Base-by-base conservation (phyloP, 2,329 filamentous ascomycete species). In the Zarea fungicola region DNA sequence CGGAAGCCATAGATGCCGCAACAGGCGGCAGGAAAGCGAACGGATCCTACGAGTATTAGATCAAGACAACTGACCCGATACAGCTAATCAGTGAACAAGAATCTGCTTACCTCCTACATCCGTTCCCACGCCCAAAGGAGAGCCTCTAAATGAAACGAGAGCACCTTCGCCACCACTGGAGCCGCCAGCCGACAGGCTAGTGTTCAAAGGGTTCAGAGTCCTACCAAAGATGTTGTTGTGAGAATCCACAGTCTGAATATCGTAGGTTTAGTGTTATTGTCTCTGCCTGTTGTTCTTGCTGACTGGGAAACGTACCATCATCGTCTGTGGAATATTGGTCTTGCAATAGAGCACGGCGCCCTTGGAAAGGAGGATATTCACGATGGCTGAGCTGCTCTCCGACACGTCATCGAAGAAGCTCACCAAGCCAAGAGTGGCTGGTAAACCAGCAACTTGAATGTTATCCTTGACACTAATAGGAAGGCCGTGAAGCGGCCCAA, bases 111-210 rank as follows among this genome's bases (percentile, higher is more conserved):
- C 54, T 28, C 47, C 65, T 49, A 84, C 81, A 54, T 84, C 80
- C 1, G 79, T 81, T 1, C 79, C 80, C 2, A 83, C 65, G 10
- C 82, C 82, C 3, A 83, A 53, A 2, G 73, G 69, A 51, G 74
- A 77, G 22, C 81, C 83, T 7, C 58, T 54, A 49, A 84, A 73
- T 0, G 68, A 67, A 28, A 85, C 72, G 6, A 85, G 66, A 1
- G 81, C 81, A 5, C 74, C 74, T 58, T 85, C 83, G 37, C 82
- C 83, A 3, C 83, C 82, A 25, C 76, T 78, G 4, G 73, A 77
- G 6, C 83, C 82, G 6, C 83, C 83, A 0, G 78, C 74, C 0
- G 75, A 78, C 22, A 79, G 69, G 18, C 69, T 66, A 6, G 76
- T 69, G 50, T 82, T 82, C 42, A 73, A 63, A 0, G 83, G 81